A percentile compares a stretch with the other conserved stretches of the same genome.
phyloP scores from a whole-genome alignment of 2,329 filamentous ascomycete species.

The Phaeoacremonium minimum region DNA sequence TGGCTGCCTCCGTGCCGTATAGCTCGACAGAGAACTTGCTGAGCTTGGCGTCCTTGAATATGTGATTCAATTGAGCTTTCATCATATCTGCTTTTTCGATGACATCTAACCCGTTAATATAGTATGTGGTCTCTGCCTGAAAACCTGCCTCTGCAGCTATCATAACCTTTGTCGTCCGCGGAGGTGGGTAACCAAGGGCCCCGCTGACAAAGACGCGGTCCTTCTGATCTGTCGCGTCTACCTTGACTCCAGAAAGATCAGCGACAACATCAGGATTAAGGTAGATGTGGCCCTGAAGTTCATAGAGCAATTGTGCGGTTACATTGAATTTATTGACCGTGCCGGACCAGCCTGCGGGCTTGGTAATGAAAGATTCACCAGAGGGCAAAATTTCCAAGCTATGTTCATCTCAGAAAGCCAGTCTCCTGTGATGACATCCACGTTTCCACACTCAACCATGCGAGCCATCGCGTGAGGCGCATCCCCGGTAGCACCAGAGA shows the following conservation, averaged over 20 bases:
- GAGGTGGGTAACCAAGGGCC: conserved; percentile 30
- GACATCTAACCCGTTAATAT: conserved; percentile 14
- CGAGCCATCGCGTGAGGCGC: conserved; percentile 1
- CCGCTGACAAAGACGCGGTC: conserved; percentile 27
- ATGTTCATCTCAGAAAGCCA: conserved; percentile 30
- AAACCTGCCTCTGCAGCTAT: conserved; percentile 31
- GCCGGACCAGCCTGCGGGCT: background rate
- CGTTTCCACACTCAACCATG: conserved; percentile 17
- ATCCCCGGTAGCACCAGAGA: background rate
- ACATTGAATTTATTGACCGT: conserved; percentile 6
- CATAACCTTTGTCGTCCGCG: conserved; percentile 32
- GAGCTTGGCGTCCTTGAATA: conserved; percentile 17
- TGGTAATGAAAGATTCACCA: background rate
- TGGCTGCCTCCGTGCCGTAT: conserved; percentile 15
- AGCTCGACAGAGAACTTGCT: conserved; percentile 21
- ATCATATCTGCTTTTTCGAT: conserved; percentile 16
- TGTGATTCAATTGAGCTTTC: conserved; percentile 18
- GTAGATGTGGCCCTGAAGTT: conserved; percentile 28
- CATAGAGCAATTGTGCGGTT: conserved; percentile 25
- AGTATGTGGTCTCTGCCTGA: conserved; percentile 25
- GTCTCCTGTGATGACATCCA: conserved; percentile 34
- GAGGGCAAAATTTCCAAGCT: conserved; percentile 15
- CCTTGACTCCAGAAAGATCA: conserved; percentile 24
- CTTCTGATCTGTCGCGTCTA: conserved; percentile 35
- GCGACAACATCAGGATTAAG: conserved; percentile 28